These are phyloP conservation scores for Pseudogymnoascus sp. DNA, from an alignment of 2,329 filamentous ascomycete species.

Conservation along the genomic window DNA sequence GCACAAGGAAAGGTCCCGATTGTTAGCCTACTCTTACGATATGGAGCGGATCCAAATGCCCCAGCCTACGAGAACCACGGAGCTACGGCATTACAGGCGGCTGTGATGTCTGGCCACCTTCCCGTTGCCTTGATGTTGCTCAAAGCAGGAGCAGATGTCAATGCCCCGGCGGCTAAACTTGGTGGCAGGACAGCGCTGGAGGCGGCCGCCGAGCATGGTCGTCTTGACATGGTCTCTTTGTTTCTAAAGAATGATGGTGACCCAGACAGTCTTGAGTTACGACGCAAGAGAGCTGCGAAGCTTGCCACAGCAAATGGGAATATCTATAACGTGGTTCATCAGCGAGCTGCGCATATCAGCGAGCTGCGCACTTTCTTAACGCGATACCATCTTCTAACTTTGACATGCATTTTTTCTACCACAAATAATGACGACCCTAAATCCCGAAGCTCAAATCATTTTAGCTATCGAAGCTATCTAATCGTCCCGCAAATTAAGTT, in stretches of 20 bases:
- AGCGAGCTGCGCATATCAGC: no score
- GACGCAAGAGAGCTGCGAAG: neutral
- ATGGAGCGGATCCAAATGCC: constrained; percentile 14
- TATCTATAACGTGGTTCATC: neutral
- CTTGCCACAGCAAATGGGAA: neutral
- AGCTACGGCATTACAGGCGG: constrained; percentile 14
- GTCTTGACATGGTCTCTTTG: constrained; percentile 12
- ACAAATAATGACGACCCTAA: no score
- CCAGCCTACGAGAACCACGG: constrained; percentile 10
- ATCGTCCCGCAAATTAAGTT: no score
- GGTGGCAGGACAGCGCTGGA: constrained; percentile 10
- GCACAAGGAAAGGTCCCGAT: neutral
- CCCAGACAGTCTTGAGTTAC: neutral
- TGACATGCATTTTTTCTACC: no score
- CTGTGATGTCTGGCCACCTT: constrained; percentile 10
- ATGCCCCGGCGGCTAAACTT: constrained; percentile 12
- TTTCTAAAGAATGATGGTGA: constrained; percentile 8
- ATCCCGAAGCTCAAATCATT: no score
- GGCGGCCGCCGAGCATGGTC: constrained; percentile 13
- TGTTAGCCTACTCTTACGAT: constrained; percentile 12
- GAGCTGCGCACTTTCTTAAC: no score
- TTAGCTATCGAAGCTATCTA: no score
- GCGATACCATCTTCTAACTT: no score
- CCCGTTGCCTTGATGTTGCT: constrained; percentile 9
- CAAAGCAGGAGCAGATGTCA: constrained; percentile 15